These are phyloP conservation scores for Cystobasidium ongulense DNA, from an alignment of 768 basidiomycete genomes.

Conservation along the genomic window DNA sequence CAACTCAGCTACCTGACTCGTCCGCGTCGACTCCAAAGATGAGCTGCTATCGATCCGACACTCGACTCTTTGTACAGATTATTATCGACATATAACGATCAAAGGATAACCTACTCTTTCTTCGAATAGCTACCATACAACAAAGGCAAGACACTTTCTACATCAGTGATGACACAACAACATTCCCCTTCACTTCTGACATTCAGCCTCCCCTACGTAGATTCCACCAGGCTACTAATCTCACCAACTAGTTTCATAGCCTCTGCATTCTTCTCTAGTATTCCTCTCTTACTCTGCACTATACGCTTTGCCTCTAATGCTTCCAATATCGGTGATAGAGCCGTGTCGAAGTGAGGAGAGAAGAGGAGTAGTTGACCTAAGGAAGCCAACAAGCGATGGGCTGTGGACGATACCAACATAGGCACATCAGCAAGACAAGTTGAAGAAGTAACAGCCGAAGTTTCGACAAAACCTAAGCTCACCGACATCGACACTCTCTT, in stretches of 20 bases:
- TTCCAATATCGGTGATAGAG: slow-evolving; percentile 56
- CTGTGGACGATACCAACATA: slow-evolving; percentile 46
- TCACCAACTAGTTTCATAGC: slow-evolving; percentile 7
- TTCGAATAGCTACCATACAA: no score
- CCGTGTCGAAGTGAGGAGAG: slow-evolving; percentile 58
- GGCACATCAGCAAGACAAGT: slow-evolving; percentile 1
- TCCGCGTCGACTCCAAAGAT: no score
- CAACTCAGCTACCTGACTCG: no score
- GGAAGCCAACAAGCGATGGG: slow-evolving; percentile 72
- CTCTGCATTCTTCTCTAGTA: slow-evolving; percentile 49
- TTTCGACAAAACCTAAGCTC: no score
- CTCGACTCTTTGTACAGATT: no score
- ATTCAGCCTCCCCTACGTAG: neutral
- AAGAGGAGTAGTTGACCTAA: slow-evolving; percentile 67
- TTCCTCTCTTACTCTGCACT: slow-evolving; percentile 55
- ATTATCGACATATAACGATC: no score
- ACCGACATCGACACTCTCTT: slow-evolving; percentile 75
- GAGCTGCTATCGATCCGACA: no score
- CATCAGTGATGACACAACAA: no score
- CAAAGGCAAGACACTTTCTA: no score
- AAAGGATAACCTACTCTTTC: no score
- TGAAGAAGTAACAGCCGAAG: neutral
- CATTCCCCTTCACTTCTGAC: neutral
- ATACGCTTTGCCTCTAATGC: slow-evolving; percentile 58
- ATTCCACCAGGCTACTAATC: slow-evolving; percentile 12